Conservation (phyloP, 192 early-diverging fungal genomes). For the Spinellus fusiger region DNA sequence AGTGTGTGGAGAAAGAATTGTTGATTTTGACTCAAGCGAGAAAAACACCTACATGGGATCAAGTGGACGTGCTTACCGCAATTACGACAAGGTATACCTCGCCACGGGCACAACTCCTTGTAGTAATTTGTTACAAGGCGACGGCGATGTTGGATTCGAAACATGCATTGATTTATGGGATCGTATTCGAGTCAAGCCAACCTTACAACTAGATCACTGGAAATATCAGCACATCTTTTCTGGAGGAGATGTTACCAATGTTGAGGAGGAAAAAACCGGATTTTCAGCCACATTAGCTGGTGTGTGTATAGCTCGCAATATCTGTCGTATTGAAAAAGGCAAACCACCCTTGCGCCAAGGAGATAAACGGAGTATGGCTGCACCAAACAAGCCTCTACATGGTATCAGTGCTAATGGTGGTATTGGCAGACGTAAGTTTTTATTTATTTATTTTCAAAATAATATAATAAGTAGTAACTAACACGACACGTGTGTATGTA, state of each 20-base stretch:
- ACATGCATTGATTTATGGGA: conserved; percentile 16
- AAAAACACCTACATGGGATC: conserved; percentile 16
- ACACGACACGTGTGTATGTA: neutral
- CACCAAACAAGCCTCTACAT: conserved; percentile 24
- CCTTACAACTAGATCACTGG: conserved; percentile 34
- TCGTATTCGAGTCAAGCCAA: conserved; percentile 32
- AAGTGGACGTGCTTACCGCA: conserved; percentile 16
- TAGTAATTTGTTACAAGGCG: conserved; percentile 15
- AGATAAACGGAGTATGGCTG: conserved; percentile 20
- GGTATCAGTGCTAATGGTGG: conserved; percentile 23
- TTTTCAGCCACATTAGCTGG: conserved; percentile 35
- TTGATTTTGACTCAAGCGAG: conserved; percentile 17
- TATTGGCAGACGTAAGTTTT: conserved; percentile 29
- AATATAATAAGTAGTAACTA: neutral
- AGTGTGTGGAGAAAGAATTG: conserved; percentile 19
- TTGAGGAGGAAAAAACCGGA: conserved; percentile 37
- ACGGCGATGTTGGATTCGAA: conserved; percentile 9
- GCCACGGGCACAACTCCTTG: conserved; percentile 29
- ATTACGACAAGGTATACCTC: conserved; percentile 26
- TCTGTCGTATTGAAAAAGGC: conserved; percentile 28
- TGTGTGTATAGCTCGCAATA: conserved; percentile 33
- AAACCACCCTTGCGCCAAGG: conserved; percentile 33
- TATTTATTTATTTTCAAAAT: neutral
- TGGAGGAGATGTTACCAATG: conserved; percentile 36
- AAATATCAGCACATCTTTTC: conserved; percentile 34